A percentile compares a stretch with the other conserved stretches of the same genome.
These are phyloP conservation scores for Russula emetica DNA, from an alignment of 768 basidiomycete genomes.

Conservation along the genomic window DNA sequence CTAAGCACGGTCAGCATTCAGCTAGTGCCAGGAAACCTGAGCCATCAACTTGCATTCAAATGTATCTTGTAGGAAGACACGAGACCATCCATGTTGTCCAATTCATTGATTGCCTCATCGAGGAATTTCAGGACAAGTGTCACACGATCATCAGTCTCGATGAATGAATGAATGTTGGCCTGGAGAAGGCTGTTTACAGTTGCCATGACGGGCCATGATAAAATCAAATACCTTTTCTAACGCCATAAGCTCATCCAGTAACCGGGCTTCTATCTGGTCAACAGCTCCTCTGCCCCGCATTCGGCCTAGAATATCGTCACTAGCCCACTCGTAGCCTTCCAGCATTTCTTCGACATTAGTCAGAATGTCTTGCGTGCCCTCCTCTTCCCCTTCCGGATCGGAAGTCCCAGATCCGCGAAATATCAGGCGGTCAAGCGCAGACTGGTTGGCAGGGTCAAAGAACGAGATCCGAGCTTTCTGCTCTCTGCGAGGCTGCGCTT, in stretches of 20 bases:
- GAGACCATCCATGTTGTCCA: conserved; percentile 85
- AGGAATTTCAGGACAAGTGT: conserved; percentile 79
- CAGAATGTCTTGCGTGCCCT: conserved; percentile 76
- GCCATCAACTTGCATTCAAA: conserved; percentile 63
- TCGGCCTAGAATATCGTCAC: conserved; percentile 65
- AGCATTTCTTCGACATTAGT: conserved; percentile 97
- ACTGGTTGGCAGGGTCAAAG: conserved; percentile 77
- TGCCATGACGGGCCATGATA: background rate
- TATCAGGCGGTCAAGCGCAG: conserved; percentile 64
- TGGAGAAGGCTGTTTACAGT: conserved; percentile 33
- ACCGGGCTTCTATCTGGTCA: conserved; percentile 85
- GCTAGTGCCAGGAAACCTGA: conserved; percentile 1
- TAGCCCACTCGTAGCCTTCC: conserved; percentile 97
- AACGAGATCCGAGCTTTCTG: conserved; percentile 74
- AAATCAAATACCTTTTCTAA: conserved; percentile 72
- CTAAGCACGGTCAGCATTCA: conserved; percentile 40
- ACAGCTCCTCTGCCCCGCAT: conserved; percentile 68
- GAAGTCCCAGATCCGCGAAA: conserved; percentile 35
- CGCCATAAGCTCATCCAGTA: conserved; percentile 87
- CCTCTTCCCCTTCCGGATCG: conserved; percentile 48
- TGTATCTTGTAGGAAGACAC: conserved; percentile 96
- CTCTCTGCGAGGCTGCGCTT: conserved; percentile 46
- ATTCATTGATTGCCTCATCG: conserved; percentile 82
- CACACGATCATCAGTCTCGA: conserved; percentile 93
- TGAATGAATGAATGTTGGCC: conserved; percentile 97